Base-by-base conservation (phyloP, 306 rosid species). In the Carpinus viminea region DNA sequence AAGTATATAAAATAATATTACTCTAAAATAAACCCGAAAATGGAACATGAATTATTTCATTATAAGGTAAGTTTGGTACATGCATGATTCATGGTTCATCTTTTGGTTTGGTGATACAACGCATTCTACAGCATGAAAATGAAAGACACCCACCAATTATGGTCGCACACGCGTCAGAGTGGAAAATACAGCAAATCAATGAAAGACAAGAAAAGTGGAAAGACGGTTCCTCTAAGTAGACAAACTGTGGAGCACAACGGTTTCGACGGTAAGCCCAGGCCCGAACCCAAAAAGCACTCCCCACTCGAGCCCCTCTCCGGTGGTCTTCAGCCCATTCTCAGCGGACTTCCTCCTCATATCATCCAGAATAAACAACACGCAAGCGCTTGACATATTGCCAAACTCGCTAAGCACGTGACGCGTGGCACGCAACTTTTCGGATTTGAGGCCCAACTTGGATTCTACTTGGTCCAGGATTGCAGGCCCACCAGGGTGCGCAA, bases 351-450 rank as follows among this genome's bases (percentile, higher is more conserved):
- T 87, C 65, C 95, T 85, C 90, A 92, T 88, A 41, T 90, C 87
- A 61, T 92, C 89, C 79, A 90, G 71, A 52, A 92, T 87, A 57
- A 92, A 92, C 13, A 90, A 20, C 16, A 92, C 95, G 66, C 92
- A 90, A 2, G 97, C 97, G 64, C 97, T 90, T 9, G 95, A 86
- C 97, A 90, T 90, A 79, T 92, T 92, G 0, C 93, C 95, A 34
- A 78, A 90, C 8, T 89, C 92, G 5, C 89, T 86, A 1, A 90
- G 82, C 9, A 92, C 84, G 1, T 92, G 85, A 3, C 91, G 85
- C 2, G 93, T 85, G 20, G 93, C 77, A 11, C 81, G 70, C 75
- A 89, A 20, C 71, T 89, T 89, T 7, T 87, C 88, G 1, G 87
- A 80, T 64, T 82, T 84, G 3, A 89, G 83, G n/a, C 61, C 81